phyloP scores from a whole-genome alignment of 495 filamentous ascomycete species.

The Tuber aestivum region DNA sequence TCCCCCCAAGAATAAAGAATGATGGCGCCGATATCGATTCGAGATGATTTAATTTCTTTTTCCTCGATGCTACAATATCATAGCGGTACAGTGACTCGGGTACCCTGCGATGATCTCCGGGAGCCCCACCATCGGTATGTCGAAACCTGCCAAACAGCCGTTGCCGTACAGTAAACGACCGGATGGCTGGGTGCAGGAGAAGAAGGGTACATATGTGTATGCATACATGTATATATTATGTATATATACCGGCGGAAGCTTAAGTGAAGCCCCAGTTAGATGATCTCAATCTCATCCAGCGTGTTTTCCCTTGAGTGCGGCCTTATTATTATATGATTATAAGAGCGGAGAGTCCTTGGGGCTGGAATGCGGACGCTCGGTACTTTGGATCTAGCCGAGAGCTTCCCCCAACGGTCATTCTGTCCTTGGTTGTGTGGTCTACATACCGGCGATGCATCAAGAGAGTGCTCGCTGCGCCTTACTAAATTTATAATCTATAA shows the following conservation, averaged over 20 bases:
- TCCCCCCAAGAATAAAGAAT: not conserved
- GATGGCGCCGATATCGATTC: not conserved
- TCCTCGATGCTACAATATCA: not conserved
- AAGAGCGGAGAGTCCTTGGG: not conserved
- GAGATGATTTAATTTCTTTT: not conserved
- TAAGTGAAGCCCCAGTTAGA: not conserved
- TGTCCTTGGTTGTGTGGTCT: not conserved
- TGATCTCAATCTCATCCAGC: not conserved
- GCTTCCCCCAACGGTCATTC: not conserved
- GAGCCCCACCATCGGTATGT: not conserved
- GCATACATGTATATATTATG: no score
- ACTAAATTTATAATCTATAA: no score
- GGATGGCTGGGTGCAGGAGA: not conserved
- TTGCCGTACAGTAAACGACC: no score
- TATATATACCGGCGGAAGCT: no score
- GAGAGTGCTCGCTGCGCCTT: not conserved
- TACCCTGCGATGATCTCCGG: not conserved
- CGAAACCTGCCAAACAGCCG: not conserved
- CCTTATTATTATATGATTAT: not conserved
- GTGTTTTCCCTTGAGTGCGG: not conserved
- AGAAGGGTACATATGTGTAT: no score
- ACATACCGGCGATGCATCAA: not conserved
- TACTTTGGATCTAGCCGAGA: not conserved
- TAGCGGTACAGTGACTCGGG: no score
- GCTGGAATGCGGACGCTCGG: not conserved